phyloP scores from a whole-genome alignment of 2,329 filamentous ascomycete species.

The Ceratocystis alfenasii region DNA sequence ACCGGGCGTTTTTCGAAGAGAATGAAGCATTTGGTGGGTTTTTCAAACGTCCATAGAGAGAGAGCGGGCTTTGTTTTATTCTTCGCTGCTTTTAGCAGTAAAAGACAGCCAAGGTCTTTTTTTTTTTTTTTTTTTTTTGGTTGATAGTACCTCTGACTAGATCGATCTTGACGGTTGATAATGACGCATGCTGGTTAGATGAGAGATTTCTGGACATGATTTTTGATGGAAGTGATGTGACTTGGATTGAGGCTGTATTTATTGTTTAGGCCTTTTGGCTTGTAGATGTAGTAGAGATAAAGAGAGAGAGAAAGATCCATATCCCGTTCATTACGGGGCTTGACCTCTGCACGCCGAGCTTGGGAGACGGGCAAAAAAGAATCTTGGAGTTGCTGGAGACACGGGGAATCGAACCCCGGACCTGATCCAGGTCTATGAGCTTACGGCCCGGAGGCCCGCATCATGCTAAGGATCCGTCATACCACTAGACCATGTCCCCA shows the following conservation, averaged over 20 bases:
- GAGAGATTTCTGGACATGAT: no score
- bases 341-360: not conserved
- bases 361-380: not conserved
- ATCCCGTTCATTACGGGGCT: not conserved
- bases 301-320: no score
- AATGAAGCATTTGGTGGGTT: not conserved
- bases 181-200: no score
- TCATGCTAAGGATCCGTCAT: slow-evolving; percentile 14
- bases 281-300: no score
- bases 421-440: slow-evolving; percentile 19
- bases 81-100: not conserved
- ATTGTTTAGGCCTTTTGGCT: no score
- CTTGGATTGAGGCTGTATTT: no score
- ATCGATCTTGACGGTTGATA: no score
- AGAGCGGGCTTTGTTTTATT: not conserved
- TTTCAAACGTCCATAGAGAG: not conserved
- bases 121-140: no score
- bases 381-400: slow-evolving; percentile 17
- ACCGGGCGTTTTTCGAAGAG: not conserved
- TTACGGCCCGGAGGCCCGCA: not conserved
- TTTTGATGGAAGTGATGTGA: no score
- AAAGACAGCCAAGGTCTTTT: not conserved
- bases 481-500: slow-evolving; percentile 13
- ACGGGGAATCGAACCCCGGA: slow-evolving; percentile 21
- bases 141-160: no score